A percentile compares a stretch with the other conserved stretches of the same genome.
Conservation (phyloP, 345 rosid genomes). For the Iberis pinnata region DNA sequence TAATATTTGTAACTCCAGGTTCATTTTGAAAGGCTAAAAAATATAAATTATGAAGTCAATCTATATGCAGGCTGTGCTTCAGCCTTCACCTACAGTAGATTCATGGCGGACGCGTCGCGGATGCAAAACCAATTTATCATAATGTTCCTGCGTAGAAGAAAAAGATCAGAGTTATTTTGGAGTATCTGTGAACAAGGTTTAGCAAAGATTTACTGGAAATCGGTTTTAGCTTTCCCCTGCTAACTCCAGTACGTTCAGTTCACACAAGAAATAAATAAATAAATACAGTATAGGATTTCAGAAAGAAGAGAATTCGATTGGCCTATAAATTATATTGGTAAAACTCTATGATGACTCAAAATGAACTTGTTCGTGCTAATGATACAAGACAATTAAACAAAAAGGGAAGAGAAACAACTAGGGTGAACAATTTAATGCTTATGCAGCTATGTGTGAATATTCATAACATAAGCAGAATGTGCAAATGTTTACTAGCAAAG, state of each 20-base stretch:
- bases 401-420: no score
- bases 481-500: neutral
- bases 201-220: neutral
- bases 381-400: no score
- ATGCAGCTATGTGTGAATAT: neutral
- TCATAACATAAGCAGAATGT: neutral
- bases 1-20: neutral
- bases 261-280: no score
- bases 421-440: no score
- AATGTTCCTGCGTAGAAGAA: slow-evolving; percentile 53
- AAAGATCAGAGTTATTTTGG: neutral
- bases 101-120: slow-evolving; percentile 72
- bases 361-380: no score
- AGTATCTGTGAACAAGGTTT: neutral
- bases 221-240: neutral
- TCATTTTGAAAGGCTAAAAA: neutral
- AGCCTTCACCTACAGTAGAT: slow-evolving; percentile 77
- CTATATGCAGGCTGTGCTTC: slow-evolving; percentile 16
- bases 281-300: neutral
- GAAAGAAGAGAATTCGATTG: no score
- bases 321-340: no score
- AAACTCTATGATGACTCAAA: no score
- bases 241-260: no score
- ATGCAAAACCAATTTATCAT: slow-evolving; percentile 49
- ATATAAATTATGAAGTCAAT: neutral